Evolutionary conservation across 1,139 yeast species (phyloP).

Genomic region (Sugiyamaella castrensis): DNA sequence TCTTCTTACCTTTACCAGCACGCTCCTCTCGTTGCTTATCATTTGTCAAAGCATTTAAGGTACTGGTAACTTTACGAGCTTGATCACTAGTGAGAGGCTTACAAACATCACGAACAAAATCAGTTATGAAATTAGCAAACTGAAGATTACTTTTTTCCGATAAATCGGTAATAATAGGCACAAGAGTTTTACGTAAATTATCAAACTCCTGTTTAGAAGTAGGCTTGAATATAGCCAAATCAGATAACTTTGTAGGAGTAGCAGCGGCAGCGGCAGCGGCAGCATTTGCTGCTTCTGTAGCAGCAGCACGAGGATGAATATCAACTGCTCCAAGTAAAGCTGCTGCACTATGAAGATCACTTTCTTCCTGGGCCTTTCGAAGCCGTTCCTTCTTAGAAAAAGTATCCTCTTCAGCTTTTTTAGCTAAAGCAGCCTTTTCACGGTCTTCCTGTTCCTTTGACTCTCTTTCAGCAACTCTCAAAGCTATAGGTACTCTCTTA

Average conservation of each 20-base stretch:
- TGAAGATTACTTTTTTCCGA: constrained; percentile 53
- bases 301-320: constrained; percentile 49
- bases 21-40: constrained; percentile 91
- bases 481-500: constrained; percentile 38
- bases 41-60: constrained; percentile 74
- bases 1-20: constrained; percentile 94
- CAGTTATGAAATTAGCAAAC: constrained; percentile 78
- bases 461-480: constrained; percentile 40
- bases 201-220: constrained; percentile 79
- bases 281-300: constrained; percentile 51
- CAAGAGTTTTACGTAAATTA: constrained; percentile 73
- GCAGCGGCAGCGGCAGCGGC: constrained; percentile 60
- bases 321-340: constrained; percentile 80
- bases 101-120: constrained; percentile 78
- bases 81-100: constrained; percentile 80
- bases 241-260: constrained; percentile 39
- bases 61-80: constrained; percentile 79
- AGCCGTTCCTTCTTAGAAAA: constrained; percentile 62
- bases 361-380: constrained; percentile 72
- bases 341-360: constrained; percentile 91
- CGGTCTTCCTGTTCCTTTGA: constrained; percentile 39
- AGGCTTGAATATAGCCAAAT: constrained; percentile 60
- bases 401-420: constrained; percentile 44
- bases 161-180: constrained; percentile 62
- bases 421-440: constrained; percentile 37